Evolutionary conservation across 257 asterid species (phyloP).

Genomic region (Solanum acaule): DNA sequence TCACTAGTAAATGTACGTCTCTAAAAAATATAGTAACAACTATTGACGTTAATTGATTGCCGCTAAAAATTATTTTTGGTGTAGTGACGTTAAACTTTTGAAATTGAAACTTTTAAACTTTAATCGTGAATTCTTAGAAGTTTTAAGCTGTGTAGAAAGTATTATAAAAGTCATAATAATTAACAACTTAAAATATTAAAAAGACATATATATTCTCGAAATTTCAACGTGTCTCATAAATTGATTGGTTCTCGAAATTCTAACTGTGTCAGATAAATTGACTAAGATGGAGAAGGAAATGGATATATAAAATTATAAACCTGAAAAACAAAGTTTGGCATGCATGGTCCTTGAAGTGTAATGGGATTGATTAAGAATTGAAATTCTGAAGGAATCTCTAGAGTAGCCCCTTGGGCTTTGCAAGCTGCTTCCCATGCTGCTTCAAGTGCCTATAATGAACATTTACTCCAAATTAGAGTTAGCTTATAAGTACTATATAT

Average conservation of each 20-base stretch:
- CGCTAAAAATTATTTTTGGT: too few relatives aligned
- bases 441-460: conserved; percentile 40
- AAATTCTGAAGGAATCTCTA: conserved; percentile 38
- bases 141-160: background rate
- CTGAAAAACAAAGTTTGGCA: conserved; percentile 61
- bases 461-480: background rate
- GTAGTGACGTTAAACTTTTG: too few relatives aligned
- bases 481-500: background rate
- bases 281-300: background rate
- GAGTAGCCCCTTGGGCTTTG: conserved; percentile 36
- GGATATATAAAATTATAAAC: conserved; percentile 4
- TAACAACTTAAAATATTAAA: background rate
- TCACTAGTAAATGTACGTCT: background rate
- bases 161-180: background rate
- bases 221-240: background rate
- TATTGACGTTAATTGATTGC: too few relatives aligned
- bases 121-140: background rate
- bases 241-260: background rate
- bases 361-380: conserved; percentile 56
- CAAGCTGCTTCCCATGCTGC: conserved; percentile 75
- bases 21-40: too few relatives aligned
- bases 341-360: conserved; percentile 71
- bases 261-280: background rate
- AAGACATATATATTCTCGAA: background rate
- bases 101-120: too few relatives aligned